Base-by-base conservation (phyloP, 148 eudicot species). In the Dysphania ambrosioides region DNA sequence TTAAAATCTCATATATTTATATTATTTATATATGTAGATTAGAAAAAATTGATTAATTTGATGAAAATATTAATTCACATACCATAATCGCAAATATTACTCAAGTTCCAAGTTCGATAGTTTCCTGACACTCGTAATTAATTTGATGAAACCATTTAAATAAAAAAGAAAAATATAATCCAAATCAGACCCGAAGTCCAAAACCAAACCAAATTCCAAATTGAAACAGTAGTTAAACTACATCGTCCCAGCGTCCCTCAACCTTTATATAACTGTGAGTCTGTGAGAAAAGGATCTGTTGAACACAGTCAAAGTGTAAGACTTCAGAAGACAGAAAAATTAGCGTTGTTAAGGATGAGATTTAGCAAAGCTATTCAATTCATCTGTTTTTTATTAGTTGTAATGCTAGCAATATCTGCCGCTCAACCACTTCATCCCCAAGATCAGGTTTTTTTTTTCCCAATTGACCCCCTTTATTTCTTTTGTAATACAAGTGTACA, bases 371-470 rank as follows among this genome's bases (percentile, higher is more conserved):
- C 26, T 2, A 63, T 32, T 13, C 6, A 9, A 13, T 41, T 67
- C 5, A 4, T 18, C 9, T 58, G 70, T 40, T 18, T 16, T 44
- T 67, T 40, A 29, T 34, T 73, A 19, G 42, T 64, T 47, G 6
- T 74, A 38, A 9, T 59, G 24, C 57, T 73, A 26, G 57, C 8
- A 31, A 4, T n/a, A 12, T 44, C 36, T n/a, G 21, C 30, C n/a
- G 77, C 44, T 57, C 12, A 73, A 78, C 35, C 21, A 26, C 7
- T 13, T 19, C 23, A 73, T 60, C 62, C 7, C 55, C 64, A 68
- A 23, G 29, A 74, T 64, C 69, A 79, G 81, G 81, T 79, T 36
- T 49, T 26, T 24, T n/a, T n/a, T n/a, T n/a, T n/a, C n/a, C n/a
- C n/a, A n/a, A n/a, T n/a, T n/a, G n/a, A n/a, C 8, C 21, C 21